phyloP scores from a whole-genome alignment of 2,329 filamentous ascomycete genomes.

The Ophiocordyceps sinensis region DNA sequence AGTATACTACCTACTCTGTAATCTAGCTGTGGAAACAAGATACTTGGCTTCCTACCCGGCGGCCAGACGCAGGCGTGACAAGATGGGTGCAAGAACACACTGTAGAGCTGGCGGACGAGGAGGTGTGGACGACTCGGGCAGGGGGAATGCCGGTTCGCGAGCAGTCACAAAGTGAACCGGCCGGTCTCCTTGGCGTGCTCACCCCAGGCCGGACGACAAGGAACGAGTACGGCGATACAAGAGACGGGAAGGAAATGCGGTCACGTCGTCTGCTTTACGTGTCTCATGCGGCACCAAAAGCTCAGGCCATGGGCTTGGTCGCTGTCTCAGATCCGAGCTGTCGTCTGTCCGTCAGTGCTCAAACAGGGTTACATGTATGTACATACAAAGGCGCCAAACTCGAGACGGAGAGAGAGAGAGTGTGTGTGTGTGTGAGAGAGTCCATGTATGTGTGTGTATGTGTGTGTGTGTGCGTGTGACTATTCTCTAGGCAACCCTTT shows the following conservation, averaged over 20 bases:
- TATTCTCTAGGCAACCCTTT: no score
- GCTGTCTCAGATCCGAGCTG: constrained; percentile 1
- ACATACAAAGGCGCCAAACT: no score
- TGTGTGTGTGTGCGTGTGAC: no score
- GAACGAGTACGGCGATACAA: no score
- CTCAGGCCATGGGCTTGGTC: constrained; percentile 1
- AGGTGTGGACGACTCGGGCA: neutral
- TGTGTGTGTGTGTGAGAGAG: no score
- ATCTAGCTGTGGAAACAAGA: neutral
- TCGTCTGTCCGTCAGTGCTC: neutral
- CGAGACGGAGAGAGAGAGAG: no score
- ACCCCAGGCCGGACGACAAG: no score
- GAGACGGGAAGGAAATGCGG: no score
- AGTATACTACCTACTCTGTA: neutral
- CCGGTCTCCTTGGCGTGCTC: no score
- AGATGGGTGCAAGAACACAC: neutral
- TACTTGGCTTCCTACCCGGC: neutral
- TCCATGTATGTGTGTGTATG: no score
- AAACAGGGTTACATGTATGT: no score
- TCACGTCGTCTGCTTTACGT: neutral
- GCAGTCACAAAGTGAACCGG: neutral
- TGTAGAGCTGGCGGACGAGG: neutral
- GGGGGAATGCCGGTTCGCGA: neutral
- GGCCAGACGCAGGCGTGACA: neutral
- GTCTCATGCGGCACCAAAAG: neutral